Evolutionary conservation across 441 rosid genomes (phyloP), one percentile per base, ranked within the genome.

Genomic region (Eutrema salsugineum): DNA sequence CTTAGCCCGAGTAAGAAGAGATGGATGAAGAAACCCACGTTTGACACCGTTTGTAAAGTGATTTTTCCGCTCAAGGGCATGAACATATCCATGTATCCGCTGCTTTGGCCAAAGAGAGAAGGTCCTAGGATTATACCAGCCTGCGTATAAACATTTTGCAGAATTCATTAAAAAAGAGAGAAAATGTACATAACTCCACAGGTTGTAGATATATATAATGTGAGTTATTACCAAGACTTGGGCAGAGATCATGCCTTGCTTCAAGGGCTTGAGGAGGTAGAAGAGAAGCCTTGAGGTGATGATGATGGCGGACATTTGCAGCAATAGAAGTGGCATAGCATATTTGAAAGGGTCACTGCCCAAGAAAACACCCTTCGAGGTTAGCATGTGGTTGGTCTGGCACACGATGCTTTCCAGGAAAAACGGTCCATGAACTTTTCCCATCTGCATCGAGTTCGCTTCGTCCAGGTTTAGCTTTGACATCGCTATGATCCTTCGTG

Each of bases 221-320:
- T 4, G 20, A 28, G 11, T 16, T 39, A 27, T 49, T 76, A 87
- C 91, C 68, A 84, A 70, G 66, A 84, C 81, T 69, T 84, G 86
- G 36, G 91, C 82, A 44, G 82, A 77, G 70, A 81, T 68, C 39
- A 82, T 80, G 68, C 84, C 82, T 64, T 84, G 91, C 49, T 83
- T 81, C 53, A 84, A 74, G 47, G 87, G 88, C 80, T 66, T 86
- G 63, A 86, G 79, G 51, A 86, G 55, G 44, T 64, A 53, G 48
- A 54, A 77, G 48, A 86, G 61, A 64, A 68, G 24, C 17, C 87
- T 72, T 5, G 84, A 77, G 76, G 77, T 51, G 59, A 83, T 46
- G 58, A 81, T 81, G 8, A 86, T 77, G 76, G 57, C 66, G 20
- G 80, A 55, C 58, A 85, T 73, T 76, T 87, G 89, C 10, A 78